A percentile compares a stretch with the other conserved stretches of the same genome.
phyloP scores from a whole-genome alignment of 2,329 filamentous ascomycete genomes.

The Pseudogymnoascus sp. region DNA sequence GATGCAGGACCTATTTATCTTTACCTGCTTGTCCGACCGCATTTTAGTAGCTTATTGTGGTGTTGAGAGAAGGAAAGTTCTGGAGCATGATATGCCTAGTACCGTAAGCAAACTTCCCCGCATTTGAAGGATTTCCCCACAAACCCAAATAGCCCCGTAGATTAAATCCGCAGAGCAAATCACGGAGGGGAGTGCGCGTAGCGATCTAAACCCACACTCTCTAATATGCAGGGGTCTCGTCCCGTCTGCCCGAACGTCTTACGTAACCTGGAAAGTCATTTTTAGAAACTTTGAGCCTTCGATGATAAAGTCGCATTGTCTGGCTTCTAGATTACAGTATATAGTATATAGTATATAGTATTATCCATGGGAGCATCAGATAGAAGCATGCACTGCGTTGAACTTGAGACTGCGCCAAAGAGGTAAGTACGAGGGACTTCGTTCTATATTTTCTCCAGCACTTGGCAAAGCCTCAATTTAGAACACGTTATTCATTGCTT shows the following conservation, averaged over 20 bases:
- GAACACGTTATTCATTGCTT: not conserved
- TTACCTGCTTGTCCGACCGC: conserved; percentile 7
- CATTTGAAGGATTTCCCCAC: conserved; percentile 4
- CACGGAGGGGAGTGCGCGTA: not conserved
- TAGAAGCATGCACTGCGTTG: not conserved
- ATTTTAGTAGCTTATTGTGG: not conserved
- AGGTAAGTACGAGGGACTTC: not conserved
- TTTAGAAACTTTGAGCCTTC: not conserved
- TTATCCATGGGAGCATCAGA: not conserved
- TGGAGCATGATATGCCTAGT: not conserved
- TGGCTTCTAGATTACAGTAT: not conserved
- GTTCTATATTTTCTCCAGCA: not conserved
- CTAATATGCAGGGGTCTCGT: not conserved
- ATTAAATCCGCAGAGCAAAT: not conserved
- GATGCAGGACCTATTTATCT: conserved; percentile 9
- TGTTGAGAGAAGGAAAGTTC: not conserved
- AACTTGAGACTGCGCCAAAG: not conserved
- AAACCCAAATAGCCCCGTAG: not conserved
- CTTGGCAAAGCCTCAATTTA: not conserved
- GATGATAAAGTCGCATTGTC: not conserved
- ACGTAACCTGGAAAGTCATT: not conserved
- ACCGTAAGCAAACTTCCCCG: not conserved
- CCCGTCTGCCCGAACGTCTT: not conserved
- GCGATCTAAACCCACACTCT: not conserved
- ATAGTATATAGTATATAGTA: not conserved